Base-by-base conservation (phyloP, 2,329 filamentous ascomycete genomes). In the Penicillium crustosum region DNA sequence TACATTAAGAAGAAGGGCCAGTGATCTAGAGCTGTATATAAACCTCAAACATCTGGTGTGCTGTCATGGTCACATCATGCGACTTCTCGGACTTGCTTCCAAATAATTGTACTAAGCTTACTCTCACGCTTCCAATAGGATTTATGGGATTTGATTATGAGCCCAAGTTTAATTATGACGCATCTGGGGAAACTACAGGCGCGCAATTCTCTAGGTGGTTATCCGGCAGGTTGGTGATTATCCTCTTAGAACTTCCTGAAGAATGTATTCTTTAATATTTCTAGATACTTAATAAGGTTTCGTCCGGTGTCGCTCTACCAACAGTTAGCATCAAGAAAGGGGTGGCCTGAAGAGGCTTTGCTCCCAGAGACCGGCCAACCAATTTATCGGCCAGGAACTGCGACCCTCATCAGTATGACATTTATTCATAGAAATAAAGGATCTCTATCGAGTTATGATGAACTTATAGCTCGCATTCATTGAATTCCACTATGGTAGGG, bases 61-160 rank as follows among this genome's bases (percentile, higher is more conserved):
- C 15, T 41, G 33, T 54, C 44, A 54, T 42, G 19, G 6, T 54
- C 49, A 55, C 52, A 27, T 55, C 52, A 55, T 49, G 19, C 6
- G 10, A 36, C 29, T 6, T 35, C 21, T 9, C 50, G 19, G 29
- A 33, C 15, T 45, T 35, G 21, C 19, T 45, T 45, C 27, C 39
- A 52, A 25, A 45, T 1, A 44, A 9, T 21, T 33, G 27, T 33
- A 25, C 27, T 29, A 43, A 19, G 49, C 15, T 42, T 35, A 31
- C 12, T 13, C 4, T 10, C 15, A 10, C 8, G 17, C 38, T 51
- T 31, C 35, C 48, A 38, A 50, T 50, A n/a, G 13, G n/a, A 21
- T 15, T 4, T 9, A 5, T 8, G 9, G 1, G 38, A 27, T 15
- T 15, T 38, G 21, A 36, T 25, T 27, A 38, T 36, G 17, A 2